These are phyloP conservation scores for Takakia lepidozioides DNA, from an alignment of 225 moss, liverwort and hornwort species.

Conservation along the genomic window DNA sequence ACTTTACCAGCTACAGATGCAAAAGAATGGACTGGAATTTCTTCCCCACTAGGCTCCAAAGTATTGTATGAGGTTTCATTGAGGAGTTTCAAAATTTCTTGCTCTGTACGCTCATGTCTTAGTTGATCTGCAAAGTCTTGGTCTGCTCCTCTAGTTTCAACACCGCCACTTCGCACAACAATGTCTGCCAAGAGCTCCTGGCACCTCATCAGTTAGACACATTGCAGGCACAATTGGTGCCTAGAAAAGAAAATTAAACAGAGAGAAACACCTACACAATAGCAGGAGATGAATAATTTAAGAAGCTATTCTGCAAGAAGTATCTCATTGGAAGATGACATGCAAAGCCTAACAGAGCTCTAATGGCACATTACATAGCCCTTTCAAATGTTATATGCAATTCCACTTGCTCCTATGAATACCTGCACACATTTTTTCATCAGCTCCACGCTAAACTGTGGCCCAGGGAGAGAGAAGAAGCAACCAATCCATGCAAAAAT, in stretches of 20 bases:
- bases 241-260: no score
- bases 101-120: constrained; percentile 55
- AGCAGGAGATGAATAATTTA: no score
- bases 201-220: constrained; percentile 21
- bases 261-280: no score
- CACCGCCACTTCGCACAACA: constrained; percentile 54
- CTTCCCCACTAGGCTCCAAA: constrained; percentile 10
- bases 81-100: constrained; percentile 53
- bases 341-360: constrained; percentile 34
- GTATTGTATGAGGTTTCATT: constrained; percentile 21
- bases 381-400: constrained; percentile 54
- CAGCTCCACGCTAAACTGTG: no score
- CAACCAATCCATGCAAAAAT: no score
- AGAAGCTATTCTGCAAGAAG: no score
- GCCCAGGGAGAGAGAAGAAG: no score
- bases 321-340: constrained; percentile 55
- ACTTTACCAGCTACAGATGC: no score
- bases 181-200: constrained; percentile 66
- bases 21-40: constrained; percentile 10
- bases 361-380: constrained; percentile 33
- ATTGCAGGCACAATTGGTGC: no score
- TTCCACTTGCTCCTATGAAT: constrained; percentile 59
- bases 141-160: constrained; percentile 62
- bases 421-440: constrained; percentile 60
- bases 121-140: constrained; percentile 38